These are phyloP conservation scores for Glebionis coronaria DNA, from an alignment of 129 eudicot genomes.

Conservation along the genomic window DNA sequence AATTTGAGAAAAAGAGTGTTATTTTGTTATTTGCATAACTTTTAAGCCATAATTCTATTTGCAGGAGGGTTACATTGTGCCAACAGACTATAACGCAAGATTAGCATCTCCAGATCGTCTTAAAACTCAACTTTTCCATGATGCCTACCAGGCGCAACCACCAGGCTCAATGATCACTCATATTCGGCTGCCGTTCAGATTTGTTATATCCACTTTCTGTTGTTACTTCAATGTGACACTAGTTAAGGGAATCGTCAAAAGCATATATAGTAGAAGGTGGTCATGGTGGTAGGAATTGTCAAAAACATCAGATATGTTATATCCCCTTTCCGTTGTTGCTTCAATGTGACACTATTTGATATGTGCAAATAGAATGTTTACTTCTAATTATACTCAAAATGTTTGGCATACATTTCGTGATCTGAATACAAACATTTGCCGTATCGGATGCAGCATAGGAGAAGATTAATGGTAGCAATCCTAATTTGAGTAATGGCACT, in stretches of 20 bases:
- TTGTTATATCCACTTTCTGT: conserved; percentile 46
- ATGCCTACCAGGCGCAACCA: conserved; percentile 61
- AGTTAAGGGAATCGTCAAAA: conserved; percentile 51
- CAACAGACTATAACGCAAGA: conserved; percentile 46
- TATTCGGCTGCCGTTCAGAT: conserved; percentile 67
- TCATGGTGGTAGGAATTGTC: conserved; percentile 10
- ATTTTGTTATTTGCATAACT: background rate
- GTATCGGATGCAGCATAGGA: no score
- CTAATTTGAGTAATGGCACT: background rate
- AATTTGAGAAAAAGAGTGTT: background rate
- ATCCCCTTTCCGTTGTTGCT: no score
- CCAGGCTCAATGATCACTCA: conserved; percentile 51
- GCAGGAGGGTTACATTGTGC: conserved; percentile 93
- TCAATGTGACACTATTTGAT: no score
- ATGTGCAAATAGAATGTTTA: background rate
- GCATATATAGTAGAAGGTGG: conserved; percentile 35
- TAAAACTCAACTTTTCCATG: conserved; percentile 67
- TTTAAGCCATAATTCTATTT: conserved; percentile 1
- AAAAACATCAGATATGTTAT: no score
- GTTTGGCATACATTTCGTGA: background rate
- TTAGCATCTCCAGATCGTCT: conserved; percentile 57
- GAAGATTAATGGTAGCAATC: no score
- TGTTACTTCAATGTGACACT: conserved; percentile 75
- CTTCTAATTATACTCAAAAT: background rate
- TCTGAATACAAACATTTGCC: background rate